These are phyloP conservation scores for Streptanthus diversifolius DNA, from an alignment of 345 rosid genomes.

Conservation along the genomic window DNA sequence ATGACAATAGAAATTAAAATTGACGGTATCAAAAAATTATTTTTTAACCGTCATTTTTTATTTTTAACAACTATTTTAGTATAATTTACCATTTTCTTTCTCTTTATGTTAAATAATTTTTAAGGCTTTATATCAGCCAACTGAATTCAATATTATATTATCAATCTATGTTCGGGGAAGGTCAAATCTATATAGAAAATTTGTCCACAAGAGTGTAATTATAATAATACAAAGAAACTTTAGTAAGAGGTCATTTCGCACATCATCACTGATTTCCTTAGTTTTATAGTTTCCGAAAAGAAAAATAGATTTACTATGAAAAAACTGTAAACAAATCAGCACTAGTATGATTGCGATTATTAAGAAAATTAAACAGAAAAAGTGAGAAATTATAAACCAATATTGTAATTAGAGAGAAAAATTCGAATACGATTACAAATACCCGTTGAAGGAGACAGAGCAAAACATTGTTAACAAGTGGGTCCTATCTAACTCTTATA, in stretches of 20 bases:
- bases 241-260: conserved; percentile 1
- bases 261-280: conserved; percentile 11
- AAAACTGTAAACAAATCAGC: background rate
- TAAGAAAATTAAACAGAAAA: background rate
- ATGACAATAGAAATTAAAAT: no score
- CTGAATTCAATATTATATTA: no score
- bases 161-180: no score
- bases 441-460: conserved; percentile 12
- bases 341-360: conserved; percentile 7
- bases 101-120: no score
- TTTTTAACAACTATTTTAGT: no score
- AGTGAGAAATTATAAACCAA: conserved; percentile 1
- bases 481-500: background rate
- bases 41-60: no score
- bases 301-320: background rate
- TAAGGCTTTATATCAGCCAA: no score
- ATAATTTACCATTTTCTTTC: no score
- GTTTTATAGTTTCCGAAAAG: background rate
- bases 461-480: background rate
- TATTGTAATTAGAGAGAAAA: background rate
- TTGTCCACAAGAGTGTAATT: background rate
- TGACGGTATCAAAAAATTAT: no score
- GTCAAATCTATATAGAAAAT: no score
- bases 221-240: background rate
- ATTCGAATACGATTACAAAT: conserved; percentile 6